Evolutionary conservation across 352 stramenopile species (phyloP), one percentile per base, ranked within the genome.

Genomic region (Globisporangium heterothallicum): DNA sequence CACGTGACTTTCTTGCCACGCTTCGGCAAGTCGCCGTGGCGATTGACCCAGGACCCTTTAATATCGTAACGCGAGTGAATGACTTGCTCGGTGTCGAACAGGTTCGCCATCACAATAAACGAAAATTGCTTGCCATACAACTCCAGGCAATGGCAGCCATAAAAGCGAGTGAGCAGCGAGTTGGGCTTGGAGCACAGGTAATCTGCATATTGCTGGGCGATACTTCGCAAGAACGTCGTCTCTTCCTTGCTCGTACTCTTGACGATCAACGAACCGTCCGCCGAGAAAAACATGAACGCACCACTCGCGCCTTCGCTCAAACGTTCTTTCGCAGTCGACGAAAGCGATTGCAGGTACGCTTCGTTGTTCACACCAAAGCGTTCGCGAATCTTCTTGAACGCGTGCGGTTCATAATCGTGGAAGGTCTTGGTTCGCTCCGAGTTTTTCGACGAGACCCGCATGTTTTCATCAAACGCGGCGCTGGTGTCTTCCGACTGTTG

Each of bases 281-380:
- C 78, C 6, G 84, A 95, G 54, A 90, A 96, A 60, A 97, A 97
- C 81, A 97, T 95, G 61, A 97, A 97, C 7, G 84, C 88, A 35
- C 84, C 84, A 58, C 79, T 92, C 1, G 86, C 83, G 16, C 88
- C 88, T 72, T 96, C 88, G 44, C 77, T 90, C 47, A 97, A 45
- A 22, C 85, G 85, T 42, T 96, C 88, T 49, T 96, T 94, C 21
- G 79, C 78, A 7, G 87, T 96, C 18, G 80, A 73, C 21, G 82
- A 86, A 30, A 96, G 68, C 42, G 85, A 86, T 48, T 86, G 70
- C 34, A 90, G 63, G 50, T 96, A 95, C 6, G 74, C 72, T 22
- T 92, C 75, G 51, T 94, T 91, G 55, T 84, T 82, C 9, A 96
- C 80, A 26, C 84, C 82, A 49, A 92, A 94, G 1, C 78, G 71